Evolutionary conservation across 1,139 yeast genomes (phyloP), one percentile per base, ranked within the genome.

Genomic region (Yamadazyma diddensiae): DNA sequence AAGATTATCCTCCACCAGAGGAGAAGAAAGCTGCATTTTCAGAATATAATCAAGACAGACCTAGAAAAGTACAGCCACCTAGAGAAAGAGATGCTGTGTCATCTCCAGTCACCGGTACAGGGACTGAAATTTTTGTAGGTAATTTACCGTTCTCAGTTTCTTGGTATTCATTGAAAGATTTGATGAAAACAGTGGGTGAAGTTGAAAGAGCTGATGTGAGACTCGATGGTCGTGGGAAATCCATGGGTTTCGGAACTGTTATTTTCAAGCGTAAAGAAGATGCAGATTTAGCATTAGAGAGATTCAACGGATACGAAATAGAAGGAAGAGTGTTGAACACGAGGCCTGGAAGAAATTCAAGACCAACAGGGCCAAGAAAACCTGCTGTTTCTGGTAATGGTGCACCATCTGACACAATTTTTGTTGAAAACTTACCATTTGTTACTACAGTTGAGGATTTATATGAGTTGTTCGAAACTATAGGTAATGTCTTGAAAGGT

Each of bases 391-490:
- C 57, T 9, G 84, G 80, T 2, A 66, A 69, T 31, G 97, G 96
- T 14, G 77, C 69, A 29, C 73, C 74, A 28, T 74, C 77, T 31
- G 77, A 72, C 37, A 75, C 80, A 14, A 76, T 90, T 27, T 83
- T 62, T 52, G 90, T 84, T 26, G 73, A 72, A 34, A 92, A 90
- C 60, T 68, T 92, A 53, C 97, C 97, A 21, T 87, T 79, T 72
- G 83, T 90, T 29, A 90, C 97, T 15, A 78, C 88, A 26, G 80
- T 81, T 47, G 82, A 82, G 38, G 97, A 92, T 58, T 73, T 92
- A 46, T 77, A 71, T 43, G 97, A 90, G 46, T 71, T 92, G 39
- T 90, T 90, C 56, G 94, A 83, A 53, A 82, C 94, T 20, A 78
- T 88, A 34, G 96, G 95, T 18, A 66, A 75, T 34, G 92, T 90